phyloP scores from a whole-genome alignment of 768 basidiomycete species.

The Omphalotus guepiniiformis region DNA sequence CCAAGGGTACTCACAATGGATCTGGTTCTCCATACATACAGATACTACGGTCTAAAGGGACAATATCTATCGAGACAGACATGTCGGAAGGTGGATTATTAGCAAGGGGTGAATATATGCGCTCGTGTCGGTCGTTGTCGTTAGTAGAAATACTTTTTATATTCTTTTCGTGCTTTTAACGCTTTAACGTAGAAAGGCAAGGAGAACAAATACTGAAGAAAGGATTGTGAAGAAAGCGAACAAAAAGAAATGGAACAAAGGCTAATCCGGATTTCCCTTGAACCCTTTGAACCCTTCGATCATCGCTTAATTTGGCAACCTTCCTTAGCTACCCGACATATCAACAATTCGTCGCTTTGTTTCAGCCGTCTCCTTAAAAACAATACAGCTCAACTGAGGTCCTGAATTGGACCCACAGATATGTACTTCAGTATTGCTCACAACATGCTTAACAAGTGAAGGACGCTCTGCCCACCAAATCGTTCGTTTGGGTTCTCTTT shows the following conservation, averaged over 20 bases:
- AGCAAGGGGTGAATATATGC: neutral
- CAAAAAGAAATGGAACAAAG: slow-evolving; percentile 23
- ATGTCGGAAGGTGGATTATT: slow-evolving; percentile 32
- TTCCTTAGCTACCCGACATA: too few species aligned
- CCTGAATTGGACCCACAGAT: too few species aligned
- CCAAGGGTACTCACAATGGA: slow-evolving; percentile 44
- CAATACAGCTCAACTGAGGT: too few species aligned
- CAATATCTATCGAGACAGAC: slow-evolving; percentile 63
- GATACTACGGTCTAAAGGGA: slow-evolving; percentile 48
- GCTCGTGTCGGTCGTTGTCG: too few species aligned
- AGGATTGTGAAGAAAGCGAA: slow-evolving; percentile 11
- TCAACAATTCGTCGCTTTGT: too few species aligned
- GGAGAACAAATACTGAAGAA: slow-evolving; percentile 5
- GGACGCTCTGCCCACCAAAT: too few species aligned
- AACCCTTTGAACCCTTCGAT: too few species aligned
- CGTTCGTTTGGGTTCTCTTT: too few species aligned
- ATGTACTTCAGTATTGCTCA: too few species aligned
- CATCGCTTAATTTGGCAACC: too few species aligned
- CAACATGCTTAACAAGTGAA: too few species aligned
- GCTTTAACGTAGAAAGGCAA: neutral
- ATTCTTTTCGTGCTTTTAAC: neutral
- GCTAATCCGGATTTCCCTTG: neutral
- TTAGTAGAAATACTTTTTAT: slow-evolving; percentile 14
- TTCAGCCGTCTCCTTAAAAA: too few species aligned
- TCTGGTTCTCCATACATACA: slow-evolving; percentile 72